These are phyloP conservation scores for Cupressus sempervirens DNA, from an alignment of 75 land plant species.

Conservation along the genomic window DNA sequence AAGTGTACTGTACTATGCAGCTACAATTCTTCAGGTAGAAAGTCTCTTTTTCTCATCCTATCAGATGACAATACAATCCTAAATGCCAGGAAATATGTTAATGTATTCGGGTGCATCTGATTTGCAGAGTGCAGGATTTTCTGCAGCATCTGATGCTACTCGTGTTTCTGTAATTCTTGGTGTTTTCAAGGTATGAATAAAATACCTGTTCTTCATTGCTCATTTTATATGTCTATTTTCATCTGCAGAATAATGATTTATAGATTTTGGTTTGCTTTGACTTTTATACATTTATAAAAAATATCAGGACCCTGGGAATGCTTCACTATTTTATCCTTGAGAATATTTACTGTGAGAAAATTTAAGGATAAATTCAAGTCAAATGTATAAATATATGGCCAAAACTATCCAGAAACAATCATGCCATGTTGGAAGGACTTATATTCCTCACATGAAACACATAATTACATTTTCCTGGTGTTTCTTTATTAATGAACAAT, in stretches of 20 bases:
- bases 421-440: background rate
- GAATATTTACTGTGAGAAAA: background rate
- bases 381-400: background rate
- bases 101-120: background rate
- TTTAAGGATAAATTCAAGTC: background rate
- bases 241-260: background rate
- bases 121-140: constrained; percentile 90
- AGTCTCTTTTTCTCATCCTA: background rate
- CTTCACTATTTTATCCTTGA: background rate
- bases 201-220: background rate
- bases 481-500: background rate
- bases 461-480: background rate
- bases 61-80: background rate
- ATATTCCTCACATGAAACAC: background rate
- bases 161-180: constrained; percentile 81
- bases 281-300: background rate
- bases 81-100: background rate
- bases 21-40: constrained; percentile 88
- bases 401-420: background rate
- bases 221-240: constrained; percentile 6
- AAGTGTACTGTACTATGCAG: constrained; percentile 95
- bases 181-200: constrained; percentile 63
- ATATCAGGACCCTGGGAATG: background rate
- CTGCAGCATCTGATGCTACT: constrained; percentile 96
- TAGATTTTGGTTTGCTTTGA: background rate